Evolutionary conservation across 164 flowering plant species (phyloP), one percentile per base, ranked within the genome.

Genomic region (Aristolochia contorta): DNA sequence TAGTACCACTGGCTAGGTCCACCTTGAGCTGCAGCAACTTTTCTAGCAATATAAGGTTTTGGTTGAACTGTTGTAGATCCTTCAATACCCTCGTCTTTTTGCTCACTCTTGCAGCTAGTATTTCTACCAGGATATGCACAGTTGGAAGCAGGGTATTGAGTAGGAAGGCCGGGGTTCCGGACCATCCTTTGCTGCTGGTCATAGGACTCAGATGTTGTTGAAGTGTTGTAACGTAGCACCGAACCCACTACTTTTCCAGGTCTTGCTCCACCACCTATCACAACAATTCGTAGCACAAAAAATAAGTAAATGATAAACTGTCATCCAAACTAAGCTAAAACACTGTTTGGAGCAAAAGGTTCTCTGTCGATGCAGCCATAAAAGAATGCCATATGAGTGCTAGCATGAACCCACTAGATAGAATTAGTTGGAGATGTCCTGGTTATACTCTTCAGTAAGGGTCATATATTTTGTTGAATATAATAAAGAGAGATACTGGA

Each of bases 211-310:
- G 78, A 70, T 54, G 84, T 66, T 20, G 85, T 80, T 21, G 73
- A 74, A 59, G 84, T 85, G 73, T 89, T 81, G 71, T 89, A 84
- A 43, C 85, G 87, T 64, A 85, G 37, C 16, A 82, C 85, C 0
- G 96, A 79, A 46, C 98, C 79, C 21, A 85, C 84, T 20, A 82
- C 91, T 66, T 89, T 92, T 19, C 98, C 98, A 7, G 98, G 96
- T 69, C 88, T 84, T 60, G 96, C 91, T 63, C 79, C 79, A 62
- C 71, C 77, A 23, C 83, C 89, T 80, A 72, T 65, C 60, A 60
- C 19, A 47, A 54, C 61, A 49, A 45, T 16, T 41, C 0, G 3
- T 16, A 19, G 47, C 16, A 21, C 18, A 19, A 3, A 7, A 12
- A 4, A 6, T 33, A 20, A 14, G 23, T 20, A 54, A 14, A 6